phyloP scores from a whole-genome alignment of 1,139 yeast species.

The Suhomyces atakaporum region DNA sequence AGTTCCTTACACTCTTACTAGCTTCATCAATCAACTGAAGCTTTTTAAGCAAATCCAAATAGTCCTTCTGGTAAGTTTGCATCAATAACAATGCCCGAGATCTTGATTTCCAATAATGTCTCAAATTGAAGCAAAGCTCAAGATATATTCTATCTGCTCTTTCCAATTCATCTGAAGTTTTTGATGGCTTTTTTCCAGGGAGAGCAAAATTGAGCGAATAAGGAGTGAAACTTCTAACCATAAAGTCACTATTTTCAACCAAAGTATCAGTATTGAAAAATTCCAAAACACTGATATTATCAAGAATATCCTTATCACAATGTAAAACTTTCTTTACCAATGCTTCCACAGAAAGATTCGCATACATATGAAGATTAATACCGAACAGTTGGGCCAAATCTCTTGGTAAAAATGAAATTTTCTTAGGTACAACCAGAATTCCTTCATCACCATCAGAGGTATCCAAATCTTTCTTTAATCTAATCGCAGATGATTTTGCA shows the following conservation, averaged over 20 bases:
- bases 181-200: constrained; percentile 47
- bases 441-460: constrained; percentile 23
- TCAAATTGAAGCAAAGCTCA: constrained; percentile 74
- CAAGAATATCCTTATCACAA: constrained; percentile 71
- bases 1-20: constrained; percentile 56
- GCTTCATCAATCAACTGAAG: constrained; percentile 70
- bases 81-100: constrained; percentile 73
- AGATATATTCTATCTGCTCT: constrained; percentile 81
- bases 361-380: constrained; percentile 82
- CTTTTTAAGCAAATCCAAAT: constrained; percentile 64
- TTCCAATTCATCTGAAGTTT: constrained; percentile 64
- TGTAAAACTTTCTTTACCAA: constrained; percentile 64
- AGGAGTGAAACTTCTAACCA: constrained; percentile 69
- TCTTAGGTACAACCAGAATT: constrained; percentile 35
- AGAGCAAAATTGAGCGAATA: constrained; percentile 57
- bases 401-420: constrained; percentile 67
- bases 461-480: constrained; percentile 37
- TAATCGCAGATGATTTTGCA: constrained; percentile 54
- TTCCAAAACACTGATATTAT: constrained; percentile 73
- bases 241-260: constrained; percentile 66
- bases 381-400: constrained; percentile 87
- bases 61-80: constrained; percentile 73
- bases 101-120: constrained; percentile 83
- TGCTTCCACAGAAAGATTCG: constrained; percentile 59
- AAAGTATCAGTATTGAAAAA: constrained; percentile 76